These are phyloP conservation scores for Entophlyctis helioformis DNA, from an alignment of 192 early-diverging fungal species.

Conservation along the genomic window DNA sequence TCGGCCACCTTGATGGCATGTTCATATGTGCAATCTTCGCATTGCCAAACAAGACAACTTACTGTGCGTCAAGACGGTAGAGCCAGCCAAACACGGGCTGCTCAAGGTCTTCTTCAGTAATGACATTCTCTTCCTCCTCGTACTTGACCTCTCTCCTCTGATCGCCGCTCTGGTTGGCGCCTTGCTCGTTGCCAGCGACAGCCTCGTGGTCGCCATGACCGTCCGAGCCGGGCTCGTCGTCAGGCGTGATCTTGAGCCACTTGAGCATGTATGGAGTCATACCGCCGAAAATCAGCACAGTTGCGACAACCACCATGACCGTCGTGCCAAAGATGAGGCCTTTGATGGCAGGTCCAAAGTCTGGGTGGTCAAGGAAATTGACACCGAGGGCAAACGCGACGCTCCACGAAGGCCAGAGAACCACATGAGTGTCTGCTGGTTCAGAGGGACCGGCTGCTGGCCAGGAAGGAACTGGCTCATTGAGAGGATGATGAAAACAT, in stretches of 20 bases:
- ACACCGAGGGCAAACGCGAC: conserved; percentile 51
- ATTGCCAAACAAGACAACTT: conserved; percentile 4
- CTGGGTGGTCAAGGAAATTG: conserved; percentile 39
- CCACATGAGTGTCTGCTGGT: conserved; percentile 44
- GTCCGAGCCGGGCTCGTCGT: too few species aligned
- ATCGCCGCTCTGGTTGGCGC: not conserved
- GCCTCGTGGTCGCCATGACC: not conserved
- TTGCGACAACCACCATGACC: conserved; percentile 43
- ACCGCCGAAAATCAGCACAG: conserved; percentile 43
- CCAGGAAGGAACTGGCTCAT: conserved; percentile 19
- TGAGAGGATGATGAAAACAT: conserved; percentile 43
- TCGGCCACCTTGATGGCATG: not conserved
- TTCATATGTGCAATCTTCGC: not conserved
- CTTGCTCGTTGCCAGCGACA: not conserved
- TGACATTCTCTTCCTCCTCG: conserved; percentile 1
- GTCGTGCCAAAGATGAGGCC: conserved; percentile 48
- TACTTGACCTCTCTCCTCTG: not conserved
- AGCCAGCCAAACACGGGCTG: conserved; percentile 32
- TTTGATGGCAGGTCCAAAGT: conserved; percentile 32
- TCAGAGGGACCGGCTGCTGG: conserved; percentile 24
- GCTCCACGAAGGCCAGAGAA: conserved; percentile 46
- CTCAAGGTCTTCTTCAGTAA: conserved; percentile 5
- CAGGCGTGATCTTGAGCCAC: conserved; percentile 27
- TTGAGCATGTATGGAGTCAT: conserved; percentile 45
- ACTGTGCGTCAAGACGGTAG: conserved; percentile 32